Conservation (phyloP, 2,329 filamentous ascomycete species). For the Lasiodiplodia citricola region DNA sequence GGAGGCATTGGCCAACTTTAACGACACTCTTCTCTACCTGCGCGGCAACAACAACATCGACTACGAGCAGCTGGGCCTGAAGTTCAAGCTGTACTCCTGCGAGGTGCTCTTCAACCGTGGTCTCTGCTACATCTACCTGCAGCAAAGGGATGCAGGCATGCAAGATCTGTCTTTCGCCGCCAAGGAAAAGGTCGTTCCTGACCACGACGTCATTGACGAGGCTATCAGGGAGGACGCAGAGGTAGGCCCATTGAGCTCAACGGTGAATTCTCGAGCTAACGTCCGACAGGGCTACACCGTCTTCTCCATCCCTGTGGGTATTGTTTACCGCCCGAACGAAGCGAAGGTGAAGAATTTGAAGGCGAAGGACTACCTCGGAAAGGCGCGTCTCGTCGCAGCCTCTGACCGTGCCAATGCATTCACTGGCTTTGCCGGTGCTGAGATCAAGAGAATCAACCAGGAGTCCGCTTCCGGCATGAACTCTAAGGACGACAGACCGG, state of each 20-base stretch:
- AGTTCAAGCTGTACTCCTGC: conserved; percentile 96
- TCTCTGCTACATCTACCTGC: conserved; percentile 94
- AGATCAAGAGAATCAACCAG: conserved; percentile 71
- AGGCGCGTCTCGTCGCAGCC: conserved; percentile 89
- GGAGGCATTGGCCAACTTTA: conserved; percentile 97
- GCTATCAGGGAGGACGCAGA: conserved; percentile 92
- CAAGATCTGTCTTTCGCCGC: conserved; percentile 89
- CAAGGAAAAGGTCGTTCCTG: conserved; percentile 94
- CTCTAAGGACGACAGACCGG: conserved; percentile 78
- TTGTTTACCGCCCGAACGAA: conserved; percentile 93
- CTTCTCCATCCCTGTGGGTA: conserved; percentile 95
- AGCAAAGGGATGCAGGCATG: conserved; percentile 88
- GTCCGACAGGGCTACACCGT: conserved; percentile 84
- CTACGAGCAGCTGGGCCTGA: conserved; percentile 92
- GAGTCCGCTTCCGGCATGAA: conserved; percentile 37
- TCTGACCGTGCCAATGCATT: conserved; percentile 81
- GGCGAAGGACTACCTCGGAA: conserved; percentile 96
- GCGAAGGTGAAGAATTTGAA: conserved; percentile 98
- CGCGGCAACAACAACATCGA: conserved; percentile 97
- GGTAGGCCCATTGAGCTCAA: conserved; percentile 54
- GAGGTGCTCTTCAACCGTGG: conserved; percentile 97
- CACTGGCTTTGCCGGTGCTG: conserved; percentile 79
- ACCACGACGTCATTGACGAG: conserved; percentile 98
- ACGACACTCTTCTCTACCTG: conserved; percentile 93
- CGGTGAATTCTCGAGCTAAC: conserved; percentile 34